Evolutionary conservation across 352 stramenopile genomes (phyloP).

Genomic region (Phytophthora pistaciae): DNA sequence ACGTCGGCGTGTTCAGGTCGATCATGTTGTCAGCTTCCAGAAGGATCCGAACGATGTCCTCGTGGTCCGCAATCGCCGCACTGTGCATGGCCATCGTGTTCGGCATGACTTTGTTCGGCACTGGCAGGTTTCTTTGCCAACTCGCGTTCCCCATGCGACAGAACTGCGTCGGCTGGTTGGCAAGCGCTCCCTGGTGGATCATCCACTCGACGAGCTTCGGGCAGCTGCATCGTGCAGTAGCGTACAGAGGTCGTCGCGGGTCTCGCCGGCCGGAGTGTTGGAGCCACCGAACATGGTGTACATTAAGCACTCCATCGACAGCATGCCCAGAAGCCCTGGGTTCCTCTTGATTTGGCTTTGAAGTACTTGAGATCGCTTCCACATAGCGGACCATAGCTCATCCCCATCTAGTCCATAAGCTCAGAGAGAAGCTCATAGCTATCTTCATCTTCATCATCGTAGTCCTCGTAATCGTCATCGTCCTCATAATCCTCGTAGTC

Average conservation of each 20-base stretch:
- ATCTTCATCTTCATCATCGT: neutral
- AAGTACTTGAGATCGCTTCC: neutral
- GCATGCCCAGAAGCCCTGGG: constrained; percentile 14
- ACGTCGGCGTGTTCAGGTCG: constrained; percentile 33
- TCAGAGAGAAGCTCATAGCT: constrained; percentile 9
- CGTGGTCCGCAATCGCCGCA: constrained; percentile 22
- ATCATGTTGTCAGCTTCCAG: constrained; percentile 34
- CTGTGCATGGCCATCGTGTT: constrained; percentile 31
- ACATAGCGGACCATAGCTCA: neutral
- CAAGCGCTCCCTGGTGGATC: constrained; percentile 30
- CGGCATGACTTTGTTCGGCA: neutral
- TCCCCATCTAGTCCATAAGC: constrained; percentile 2
- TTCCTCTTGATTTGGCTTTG: constrained; percentile 22
- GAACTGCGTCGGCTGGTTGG: neutral
- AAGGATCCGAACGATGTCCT: constrained; percentile 32
- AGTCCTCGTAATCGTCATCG: constrained; percentile 1
- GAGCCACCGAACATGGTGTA: neutral
- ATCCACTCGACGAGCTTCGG: constrained; percentile 45
- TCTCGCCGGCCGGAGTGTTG: neutral
- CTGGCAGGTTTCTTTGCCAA: neutral
- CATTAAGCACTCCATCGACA: neutral
- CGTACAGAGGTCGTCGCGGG: constrained; percentile 17
- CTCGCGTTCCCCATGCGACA: neutral
- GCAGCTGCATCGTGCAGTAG: constrained; percentile 43
- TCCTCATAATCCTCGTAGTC: neutral